Conservation (phyloP, 2,329 filamentous ascomycete species). For the Aspergillus vadensis region DNA sequence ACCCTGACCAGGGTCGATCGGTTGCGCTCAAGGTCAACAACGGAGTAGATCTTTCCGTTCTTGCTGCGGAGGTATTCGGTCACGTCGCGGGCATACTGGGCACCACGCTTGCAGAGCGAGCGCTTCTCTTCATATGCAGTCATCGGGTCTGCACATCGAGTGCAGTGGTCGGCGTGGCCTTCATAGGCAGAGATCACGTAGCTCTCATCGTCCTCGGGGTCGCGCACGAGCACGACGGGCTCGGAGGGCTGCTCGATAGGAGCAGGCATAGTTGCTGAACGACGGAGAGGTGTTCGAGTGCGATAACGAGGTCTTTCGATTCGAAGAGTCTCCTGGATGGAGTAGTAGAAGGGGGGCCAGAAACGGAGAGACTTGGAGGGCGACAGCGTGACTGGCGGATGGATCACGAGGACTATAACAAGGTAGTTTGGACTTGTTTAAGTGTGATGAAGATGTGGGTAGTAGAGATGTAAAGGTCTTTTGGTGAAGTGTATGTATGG, state of each 20-base stretch:
- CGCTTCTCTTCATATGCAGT: constrained; percentile 26
- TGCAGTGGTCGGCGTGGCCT: constrained; percentile 39
- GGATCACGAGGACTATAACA: background rate
- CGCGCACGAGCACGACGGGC: constrained; percentile 34
- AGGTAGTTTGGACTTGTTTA: background rate
- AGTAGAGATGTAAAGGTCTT: background rate
- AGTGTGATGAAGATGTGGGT: background rate
- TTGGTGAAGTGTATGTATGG: background rate
- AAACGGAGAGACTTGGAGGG: constrained; percentile 28
- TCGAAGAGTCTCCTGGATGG: constrained; percentile 24
- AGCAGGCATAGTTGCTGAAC: constrained; percentile 35
- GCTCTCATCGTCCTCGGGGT: constrained; percentile 39
- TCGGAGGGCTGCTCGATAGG: constrained; percentile 28
- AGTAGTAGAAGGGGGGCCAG: constrained; percentile 22
- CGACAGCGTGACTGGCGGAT: constrained; percentile 34
- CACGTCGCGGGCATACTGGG: constrained; percentile 37
- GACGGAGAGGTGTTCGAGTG: constrained; percentile 23
- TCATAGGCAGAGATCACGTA: constrained; percentile 42
- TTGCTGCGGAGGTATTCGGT: constrained; percentile 40
- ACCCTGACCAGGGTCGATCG: constrained; percentile 46
- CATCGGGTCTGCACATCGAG: constrained; percentile 34
- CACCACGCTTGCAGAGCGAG: constrained; percentile 40
- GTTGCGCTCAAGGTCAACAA: constrained; percentile 44
- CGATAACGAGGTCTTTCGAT: constrained; percentile 18
- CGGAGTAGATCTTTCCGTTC: constrained; percentile 43